These are phyloP conservation scores for Periglandula ipomoeae DNA, from an alignment of 2,329 filamentous ascomycete genomes.

Conservation along the genomic window DNA sequence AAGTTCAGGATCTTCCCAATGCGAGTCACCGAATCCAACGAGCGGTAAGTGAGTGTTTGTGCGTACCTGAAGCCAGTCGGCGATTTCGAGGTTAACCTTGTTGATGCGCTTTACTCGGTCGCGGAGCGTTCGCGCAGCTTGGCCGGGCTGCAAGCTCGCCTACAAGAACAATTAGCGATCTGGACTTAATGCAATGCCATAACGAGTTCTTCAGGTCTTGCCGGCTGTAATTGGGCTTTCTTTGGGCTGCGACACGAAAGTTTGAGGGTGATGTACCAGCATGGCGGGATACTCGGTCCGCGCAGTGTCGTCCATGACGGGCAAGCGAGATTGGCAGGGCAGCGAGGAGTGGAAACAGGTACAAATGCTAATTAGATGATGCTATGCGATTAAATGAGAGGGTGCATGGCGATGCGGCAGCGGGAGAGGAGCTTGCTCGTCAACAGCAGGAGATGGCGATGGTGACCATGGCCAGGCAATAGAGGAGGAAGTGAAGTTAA, in stretches of 20 bases:
- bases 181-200: neutral
- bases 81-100: constrained; percentile 81
- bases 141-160: constrained; percentile 70
- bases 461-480: constrained; percentile 1
- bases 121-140: constrained; percentile 73
- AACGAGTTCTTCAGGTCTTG: no score
- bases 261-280: constrained; percentile 57
- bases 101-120: constrained; percentile 83
- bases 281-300: constrained; percentile 88
- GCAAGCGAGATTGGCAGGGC: neutral
- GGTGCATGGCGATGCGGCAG: constrained; percentile 13
- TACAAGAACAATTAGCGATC: constrained; percentile 27
- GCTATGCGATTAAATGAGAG: constrained; percentile 8
- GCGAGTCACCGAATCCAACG: neutral
- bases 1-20: neutral
- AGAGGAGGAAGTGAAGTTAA: constrained; percentile 4
- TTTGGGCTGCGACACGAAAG: constrained; percentile 2
- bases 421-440: constrained; percentile 7
- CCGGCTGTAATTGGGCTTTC: neutral
- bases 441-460: constrained; percentile 8
- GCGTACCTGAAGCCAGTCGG: constrained; percentile 90
- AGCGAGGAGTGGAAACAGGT: neutral
- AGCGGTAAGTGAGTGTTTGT: neutral
- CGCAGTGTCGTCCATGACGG: constrained; percentile 66
- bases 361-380: constrained; percentile 21